Conservation (phyloP, 148 eudicot genomes). For the Persicaria maculosa region DNA sequence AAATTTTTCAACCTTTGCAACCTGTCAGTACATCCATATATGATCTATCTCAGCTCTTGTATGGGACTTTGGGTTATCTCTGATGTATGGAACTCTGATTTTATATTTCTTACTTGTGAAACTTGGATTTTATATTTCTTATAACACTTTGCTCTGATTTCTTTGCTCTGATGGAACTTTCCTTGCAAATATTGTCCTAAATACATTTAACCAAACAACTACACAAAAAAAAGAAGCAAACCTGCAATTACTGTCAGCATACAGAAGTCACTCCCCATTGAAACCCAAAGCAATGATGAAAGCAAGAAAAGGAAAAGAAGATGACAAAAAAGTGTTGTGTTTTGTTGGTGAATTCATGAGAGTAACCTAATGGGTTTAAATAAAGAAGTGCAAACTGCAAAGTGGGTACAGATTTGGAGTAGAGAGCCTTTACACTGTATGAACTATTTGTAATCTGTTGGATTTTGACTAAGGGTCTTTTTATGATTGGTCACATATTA, state of each 20-base stretch:
- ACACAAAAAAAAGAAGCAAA: too few relatives aligned
- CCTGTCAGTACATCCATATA: too few relatives aligned
- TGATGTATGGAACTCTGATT: too few relatives aligned
- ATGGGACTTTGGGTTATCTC: too few relatives aligned
- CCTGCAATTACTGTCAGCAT: constrained; percentile 11
- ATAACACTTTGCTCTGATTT: too few relatives aligned
- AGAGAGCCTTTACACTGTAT: background rate
- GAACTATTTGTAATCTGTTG: background rate
- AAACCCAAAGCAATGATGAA: background rate
- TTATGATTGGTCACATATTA: background rate
- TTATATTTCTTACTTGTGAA: too few relatives aligned
- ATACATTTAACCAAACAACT: too few relatives aligned
- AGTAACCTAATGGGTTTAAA: background rate
- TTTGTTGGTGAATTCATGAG: background rate
- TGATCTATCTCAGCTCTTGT: too few relatives aligned
- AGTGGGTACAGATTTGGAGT: constrained; percentile 3
- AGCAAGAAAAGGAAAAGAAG: background rate
- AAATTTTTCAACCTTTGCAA: too few relatives aligned
- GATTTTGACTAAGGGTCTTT: background rate
- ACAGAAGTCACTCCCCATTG: constrained; percentile 4
- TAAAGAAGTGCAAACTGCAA: background rate
- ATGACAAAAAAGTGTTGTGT: background rate
- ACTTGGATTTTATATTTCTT: too few relatives aligned
- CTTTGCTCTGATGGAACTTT: too few relatives aligned
- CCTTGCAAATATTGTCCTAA: too few relatives aligned